Conservation (phyloP, 768 basidiomycete genomes). For the Cystobasidium onofrii region DNA sequence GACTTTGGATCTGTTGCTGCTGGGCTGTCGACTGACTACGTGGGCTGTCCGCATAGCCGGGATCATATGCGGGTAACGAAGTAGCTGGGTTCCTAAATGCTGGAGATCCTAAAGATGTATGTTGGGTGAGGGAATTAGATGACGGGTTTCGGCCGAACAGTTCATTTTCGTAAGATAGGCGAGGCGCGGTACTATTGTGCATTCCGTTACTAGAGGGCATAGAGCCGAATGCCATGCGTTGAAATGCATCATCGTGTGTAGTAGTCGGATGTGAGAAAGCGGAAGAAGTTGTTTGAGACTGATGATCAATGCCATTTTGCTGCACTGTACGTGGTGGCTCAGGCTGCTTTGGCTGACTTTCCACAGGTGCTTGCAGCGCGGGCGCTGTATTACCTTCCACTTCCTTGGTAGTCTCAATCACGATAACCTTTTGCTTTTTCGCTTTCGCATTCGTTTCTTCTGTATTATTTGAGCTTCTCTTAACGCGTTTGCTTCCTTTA, state of each 20-base stretch:
- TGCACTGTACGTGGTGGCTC: background rate
- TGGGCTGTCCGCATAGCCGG: background rate
- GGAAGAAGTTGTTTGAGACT: background rate
- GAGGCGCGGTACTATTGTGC: background rate
- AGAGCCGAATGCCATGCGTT: background rate
- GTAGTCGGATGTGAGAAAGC: background rate
- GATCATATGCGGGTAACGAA: background rate
- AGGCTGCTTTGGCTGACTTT: background rate
- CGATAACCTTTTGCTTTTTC: background rate
- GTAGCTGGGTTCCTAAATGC: background rate
- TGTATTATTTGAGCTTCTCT: background rate
- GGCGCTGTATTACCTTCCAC: background rate
- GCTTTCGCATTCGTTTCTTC: background rate
- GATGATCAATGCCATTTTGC: background rate
- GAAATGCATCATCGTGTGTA: background rate
- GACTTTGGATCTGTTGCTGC: background rate
- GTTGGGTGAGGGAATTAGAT: background rate
- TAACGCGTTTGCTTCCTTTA: conserved; percentile 21
- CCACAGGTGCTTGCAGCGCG: background rate
- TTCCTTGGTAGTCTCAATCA: background rate
- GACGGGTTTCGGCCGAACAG: background rate
- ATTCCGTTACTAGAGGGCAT: background rate
- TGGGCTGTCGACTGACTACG: background rate
- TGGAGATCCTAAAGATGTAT: background rate
- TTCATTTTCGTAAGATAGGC: background rate